phyloP scores from a whole-genome alignment of 208 protist species.

The Trypanosoma caninum region DNA sequence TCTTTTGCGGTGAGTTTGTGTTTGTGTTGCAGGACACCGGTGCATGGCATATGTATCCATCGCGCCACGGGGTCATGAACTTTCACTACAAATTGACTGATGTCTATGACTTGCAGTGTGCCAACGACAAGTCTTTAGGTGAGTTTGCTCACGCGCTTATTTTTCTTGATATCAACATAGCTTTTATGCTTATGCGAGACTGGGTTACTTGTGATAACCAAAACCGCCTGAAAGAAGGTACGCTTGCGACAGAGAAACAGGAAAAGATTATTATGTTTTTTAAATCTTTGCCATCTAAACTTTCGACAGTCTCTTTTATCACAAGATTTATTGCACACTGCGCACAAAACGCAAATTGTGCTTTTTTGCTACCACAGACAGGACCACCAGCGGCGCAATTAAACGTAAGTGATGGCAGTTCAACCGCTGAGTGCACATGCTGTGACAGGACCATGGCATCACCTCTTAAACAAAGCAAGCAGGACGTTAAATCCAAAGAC shows the following conservation, averaged over 20 bases:
- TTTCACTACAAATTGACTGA: conserved; percentile 1
- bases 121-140: neutral
- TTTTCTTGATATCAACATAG: conserved; percentile 26
- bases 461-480: no score
- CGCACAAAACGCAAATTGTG: neutral
- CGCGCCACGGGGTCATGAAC: conserved; percentile 7
- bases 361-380: neutral
- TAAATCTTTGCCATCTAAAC: neutral
- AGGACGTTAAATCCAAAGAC: no score
- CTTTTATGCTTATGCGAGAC: conserved; percentile 12
- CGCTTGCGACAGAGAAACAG: no score
- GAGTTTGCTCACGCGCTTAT: neutral
- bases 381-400: neutral
- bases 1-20: neutral
- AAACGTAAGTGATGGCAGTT: neutral
- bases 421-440: neutral
- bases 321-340: conserved; percentile 5
- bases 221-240: neutral
- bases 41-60: conserved; percentile 13
- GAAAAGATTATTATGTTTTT: conserved; percentile 4
- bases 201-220: neutral
- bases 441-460: neutral
- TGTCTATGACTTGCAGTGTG: neutral
- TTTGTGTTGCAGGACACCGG: conserved; percentile 2
- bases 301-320: neutral